A percentile compares a stretch with the other conserved stretches of the same genome.
Evolutionary conservation across 805 yeast species (phyloP).

Genomic region (Yarrowia sp.): DNA sequence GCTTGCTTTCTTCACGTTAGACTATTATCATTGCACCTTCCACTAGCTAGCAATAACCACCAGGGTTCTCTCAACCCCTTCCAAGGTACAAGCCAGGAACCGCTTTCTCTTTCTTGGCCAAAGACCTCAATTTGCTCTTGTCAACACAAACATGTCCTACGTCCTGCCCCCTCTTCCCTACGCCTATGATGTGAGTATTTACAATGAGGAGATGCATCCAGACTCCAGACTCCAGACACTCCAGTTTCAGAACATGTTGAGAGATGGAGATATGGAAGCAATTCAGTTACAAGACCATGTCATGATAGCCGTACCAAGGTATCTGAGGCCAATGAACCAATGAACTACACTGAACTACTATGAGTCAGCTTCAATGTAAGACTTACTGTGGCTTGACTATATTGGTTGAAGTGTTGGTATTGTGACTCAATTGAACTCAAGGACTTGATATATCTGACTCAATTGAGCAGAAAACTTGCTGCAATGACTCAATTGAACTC

Average conservation of each 20-base stretch:
- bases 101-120: not conserved
- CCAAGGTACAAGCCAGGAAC: not conserved
- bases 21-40: not conserved
- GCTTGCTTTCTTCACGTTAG: not conserved
- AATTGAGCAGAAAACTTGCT: no score
- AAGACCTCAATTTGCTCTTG: not conserved
- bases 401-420: no score
- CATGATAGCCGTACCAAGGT: no score
- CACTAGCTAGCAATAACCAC: not conserved
- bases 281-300: not conserved
- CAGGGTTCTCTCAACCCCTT: slow-evolving; percentile 3
- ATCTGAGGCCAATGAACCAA: no score
- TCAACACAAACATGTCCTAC: slow-evolving; percentile 8
- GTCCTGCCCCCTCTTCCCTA: slow-evolving; percentile 29
- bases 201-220: no score
- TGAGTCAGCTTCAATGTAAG: not conserved
- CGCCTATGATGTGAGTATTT: slow-evolving; percentile 27
- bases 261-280: not conserved
- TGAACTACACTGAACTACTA: no score
- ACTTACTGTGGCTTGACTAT: no score
- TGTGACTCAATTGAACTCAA: not conserved
- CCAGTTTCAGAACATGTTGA: no score
- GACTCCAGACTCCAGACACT: no score
- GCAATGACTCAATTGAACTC: no score
- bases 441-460: no score